Evolutionary conservation across 306 rosid species (phyloP).

Genomic region (Potentilla sterilis): DNA sequence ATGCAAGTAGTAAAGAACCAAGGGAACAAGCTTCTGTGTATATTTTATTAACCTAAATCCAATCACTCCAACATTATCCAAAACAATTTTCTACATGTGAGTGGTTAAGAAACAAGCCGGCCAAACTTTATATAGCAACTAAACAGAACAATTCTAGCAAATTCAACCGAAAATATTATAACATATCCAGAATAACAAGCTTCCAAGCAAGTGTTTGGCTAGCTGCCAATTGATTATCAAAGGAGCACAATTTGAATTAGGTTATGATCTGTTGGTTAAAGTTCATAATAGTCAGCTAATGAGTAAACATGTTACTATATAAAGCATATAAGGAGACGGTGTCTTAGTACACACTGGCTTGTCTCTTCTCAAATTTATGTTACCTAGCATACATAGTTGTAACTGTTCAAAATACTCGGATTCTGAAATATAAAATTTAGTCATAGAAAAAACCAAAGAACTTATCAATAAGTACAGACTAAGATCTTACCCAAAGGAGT

Average conservation of each 20-base stretch:
- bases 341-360: neutral
- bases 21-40: neutral
- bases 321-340: neutral
- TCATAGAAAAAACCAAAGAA: neutral
- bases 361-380: neutral
- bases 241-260: neutral
- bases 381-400: neutral
- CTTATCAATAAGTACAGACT: neutral
- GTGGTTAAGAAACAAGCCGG: neutral
- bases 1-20: neutral
- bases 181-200: neutral
- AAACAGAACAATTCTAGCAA: neutral
- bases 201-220: too few relatives aligned
- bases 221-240: neutral
- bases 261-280: neutral
- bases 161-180: neutral
- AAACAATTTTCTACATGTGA: neutral
- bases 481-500: constrained; percentile 74
- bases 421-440: neutral
- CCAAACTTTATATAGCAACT: neutral
- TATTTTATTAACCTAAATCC: neutral
- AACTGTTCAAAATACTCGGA: neutral
- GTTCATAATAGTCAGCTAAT: neutral
- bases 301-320: neutral
- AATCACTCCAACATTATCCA: neutral